phyloP scores from a whole-genome alignment of 108 stramenopile genomes.

The Mediolabrus comicus region DNA sequence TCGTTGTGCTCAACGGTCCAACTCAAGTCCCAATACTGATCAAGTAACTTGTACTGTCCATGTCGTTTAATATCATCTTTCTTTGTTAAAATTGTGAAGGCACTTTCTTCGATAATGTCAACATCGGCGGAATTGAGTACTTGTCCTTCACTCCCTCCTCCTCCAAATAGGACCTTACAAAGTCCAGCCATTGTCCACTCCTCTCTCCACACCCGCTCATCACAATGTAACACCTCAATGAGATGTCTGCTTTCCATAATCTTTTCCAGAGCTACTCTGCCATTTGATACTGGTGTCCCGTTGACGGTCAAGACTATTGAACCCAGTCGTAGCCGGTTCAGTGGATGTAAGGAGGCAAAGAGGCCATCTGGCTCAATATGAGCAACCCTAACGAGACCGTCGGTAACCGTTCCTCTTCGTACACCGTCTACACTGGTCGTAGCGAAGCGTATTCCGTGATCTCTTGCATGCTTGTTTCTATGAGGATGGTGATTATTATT shows the following conservation, averaged over 20 bases:
- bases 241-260: slow-evolving; percentile 30
- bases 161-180: not conserved
- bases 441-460: slow-evolving; percentile 29
- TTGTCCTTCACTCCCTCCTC: not conserved
- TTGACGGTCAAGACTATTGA: slow-evolving; percentile 27
- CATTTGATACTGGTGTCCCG: slow-evolving; percentile 27
- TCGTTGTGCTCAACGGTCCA: slow-evolving; percentile 14
- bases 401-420: slow-evolving; percentile 7
- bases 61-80: slow-evolving; percentile 4
- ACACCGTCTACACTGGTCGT: slow-evolving; percentile 31
- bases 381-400: slow-evolving; percentile 27
- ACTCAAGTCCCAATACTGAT: slow-evolving; percentile 10
- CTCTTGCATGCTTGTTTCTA: not conserved
- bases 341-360: slow-evolving; percentile 25
- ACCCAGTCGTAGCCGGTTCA: slow-evolving; percentile 34
- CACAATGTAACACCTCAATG: slow-evolving; percentile 33
- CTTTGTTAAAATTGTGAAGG: slow-evolving; percentile 1
- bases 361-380: slow-evolving; percentile 25
- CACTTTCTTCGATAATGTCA: not conserved
- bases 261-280: slow-evolving; percentile 20
- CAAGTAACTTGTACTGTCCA: not conserved
- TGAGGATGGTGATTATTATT: not conserved
- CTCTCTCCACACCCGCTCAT: slow-evolving; percentile 35
- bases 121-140: too few species aligned
- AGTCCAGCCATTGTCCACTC: slow-evolving; percentile 25